Base-by-base conservation (phyloP, 2,329 filamentous ascomycete genomes). In the Biscogniauxia marginata region DNA sequence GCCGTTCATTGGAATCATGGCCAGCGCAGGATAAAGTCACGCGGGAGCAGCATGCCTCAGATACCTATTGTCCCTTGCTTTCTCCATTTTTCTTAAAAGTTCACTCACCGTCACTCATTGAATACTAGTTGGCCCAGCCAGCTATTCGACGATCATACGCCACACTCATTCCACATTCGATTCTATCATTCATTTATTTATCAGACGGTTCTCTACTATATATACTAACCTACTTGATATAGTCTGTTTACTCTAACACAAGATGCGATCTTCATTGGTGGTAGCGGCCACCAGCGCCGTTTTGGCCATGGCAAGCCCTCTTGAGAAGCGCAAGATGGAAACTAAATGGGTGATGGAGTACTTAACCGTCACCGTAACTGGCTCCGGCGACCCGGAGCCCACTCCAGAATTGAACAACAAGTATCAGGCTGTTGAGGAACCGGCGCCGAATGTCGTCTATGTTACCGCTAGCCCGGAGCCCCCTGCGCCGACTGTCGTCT, bases 221-320 rank as follows among this genome's bases (percentile, higher is more conserved):
- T 19, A 43, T 51, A 11, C 13, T 30, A 19, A 22, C 7, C 7
- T 21, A 39, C 44, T 54, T 61, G 46, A 16, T 3, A 58, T 52
- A n/a, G 9, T 48, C 45, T 48, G 30, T 58, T 57, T 16, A 56
- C 49, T 52, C 56, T 13, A 61, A 55, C 69, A 75, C 69, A 75
- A 71, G 55, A 77, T 77, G 75, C 74, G 70, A 70, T 72, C 69
- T 52, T 75, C 74, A 30, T 66, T 69, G 53, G 52, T 75, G 46
- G 51, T 76, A 62, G 65, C 67, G 45, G 65, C 71, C 50, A 60
- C 71, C 61, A 64, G 67, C 54, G 73, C 72, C 50, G 63, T 65
- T 47, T 57, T 74, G 56, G 73, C 67, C 55, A 50, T 70, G 49
- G 70, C 70, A 49, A 66, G 60, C 23, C 73, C 74, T 21, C 43